These are phyloP conservation scores for Fusarium pseudoanthophilum DNA, from an alignment of 2,329 filamentous ascomycete species.

Conservation along the genomic window DNA sequence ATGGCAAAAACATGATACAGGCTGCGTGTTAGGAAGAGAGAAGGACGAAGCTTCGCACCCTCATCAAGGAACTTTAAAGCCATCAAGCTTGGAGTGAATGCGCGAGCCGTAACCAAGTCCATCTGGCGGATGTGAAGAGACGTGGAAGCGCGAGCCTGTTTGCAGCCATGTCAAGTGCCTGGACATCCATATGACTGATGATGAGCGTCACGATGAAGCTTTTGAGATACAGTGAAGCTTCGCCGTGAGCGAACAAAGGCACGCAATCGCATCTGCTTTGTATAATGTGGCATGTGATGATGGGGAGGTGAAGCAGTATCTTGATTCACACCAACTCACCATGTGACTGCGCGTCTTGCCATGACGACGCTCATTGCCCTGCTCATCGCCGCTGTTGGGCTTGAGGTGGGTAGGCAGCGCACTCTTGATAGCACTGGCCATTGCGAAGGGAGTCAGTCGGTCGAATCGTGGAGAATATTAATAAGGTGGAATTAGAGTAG, in stretches of 20 bases:
- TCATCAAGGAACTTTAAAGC: background rate
- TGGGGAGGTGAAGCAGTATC: background rate
- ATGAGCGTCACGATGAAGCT: background rate
- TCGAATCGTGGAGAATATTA: slow-evolving; percentile 13
- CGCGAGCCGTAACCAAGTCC: background rate
- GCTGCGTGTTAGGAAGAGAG: background rate
- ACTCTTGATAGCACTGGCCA: slow-evolving; percentile 77
- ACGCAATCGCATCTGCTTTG: background rate
- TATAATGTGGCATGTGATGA: background rate
- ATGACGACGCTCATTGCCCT: slow-evolving; percentile 72
- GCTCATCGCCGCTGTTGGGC: slow-evolving; percentile 61
- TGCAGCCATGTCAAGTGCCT: background rate
- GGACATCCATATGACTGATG: background rate
- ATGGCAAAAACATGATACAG: background rate
- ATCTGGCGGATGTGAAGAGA: background rate
- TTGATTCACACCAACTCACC: slow-evolving; percentile 64
- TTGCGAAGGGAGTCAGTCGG: slow-evolving; percentile 52
- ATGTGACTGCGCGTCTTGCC: slow-evolving; percentile 89
- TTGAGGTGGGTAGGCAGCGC: slow-evolving; percentile 88
- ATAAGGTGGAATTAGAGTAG: slow-evolving; percentile 11
- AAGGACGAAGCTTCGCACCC: background rate
- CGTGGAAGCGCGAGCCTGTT: background rate
- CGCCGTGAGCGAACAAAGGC: slow-evolving; percentile 2
- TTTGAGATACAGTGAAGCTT: slow-evolving; percentile 1
- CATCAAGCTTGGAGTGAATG: background rate